Evolutionary conservation across 805 yeast species (phyloP), one percentile per base, ranked within the genome.

Genomic region (Monosporozyma aerobia): DNA sequence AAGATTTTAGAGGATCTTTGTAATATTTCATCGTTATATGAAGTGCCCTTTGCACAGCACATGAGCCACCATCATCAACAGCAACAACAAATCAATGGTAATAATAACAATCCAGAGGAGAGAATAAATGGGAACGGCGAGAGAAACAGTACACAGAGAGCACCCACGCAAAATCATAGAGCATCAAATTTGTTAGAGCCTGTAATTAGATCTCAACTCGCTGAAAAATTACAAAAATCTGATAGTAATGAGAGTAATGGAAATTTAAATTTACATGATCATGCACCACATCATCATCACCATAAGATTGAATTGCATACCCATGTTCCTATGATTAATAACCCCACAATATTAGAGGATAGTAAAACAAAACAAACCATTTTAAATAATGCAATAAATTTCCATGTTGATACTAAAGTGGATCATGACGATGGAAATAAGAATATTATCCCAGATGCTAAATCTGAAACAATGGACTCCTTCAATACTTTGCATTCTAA

Each of bases 271-370:
- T 10, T 11, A 9, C 37, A 29, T 47, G 22, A 51, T 44, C 19
- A 40, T 50, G 16, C 25, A 47, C 35, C 40, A 39, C 52, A 61
- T 14, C 60, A 64, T 22, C 76, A 73, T 51, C 74, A 72, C 60
- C 74, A 70, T 53, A 67, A 65, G 32, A 59, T 68, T 19, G 72
- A 71, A 52, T 54, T 71, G 1, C 74, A 71, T 54, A 63, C 64
- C 22, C 76, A 69, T 44, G 44, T 43, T 10, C 45, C 45, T 5
- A 43, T 43, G 45, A 11, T 43, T 40, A 13, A 22, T 39, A 29
- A 29, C 8, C 49, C 55, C 43, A 44, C 51, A 39, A 19, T 48
- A 13, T 22, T 30, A 29, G 35, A 48, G 11, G 14, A 23, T 43
- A 22, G 11, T 22, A 43, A 23, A 35, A 13, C 39, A 3, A 43